Evolutionary conservation across 768 basidiomycete species (phyloP), one percentile per base, ranked within the genome.

Genomic region (Trichaptum fuscoviolaceum): DNA sequence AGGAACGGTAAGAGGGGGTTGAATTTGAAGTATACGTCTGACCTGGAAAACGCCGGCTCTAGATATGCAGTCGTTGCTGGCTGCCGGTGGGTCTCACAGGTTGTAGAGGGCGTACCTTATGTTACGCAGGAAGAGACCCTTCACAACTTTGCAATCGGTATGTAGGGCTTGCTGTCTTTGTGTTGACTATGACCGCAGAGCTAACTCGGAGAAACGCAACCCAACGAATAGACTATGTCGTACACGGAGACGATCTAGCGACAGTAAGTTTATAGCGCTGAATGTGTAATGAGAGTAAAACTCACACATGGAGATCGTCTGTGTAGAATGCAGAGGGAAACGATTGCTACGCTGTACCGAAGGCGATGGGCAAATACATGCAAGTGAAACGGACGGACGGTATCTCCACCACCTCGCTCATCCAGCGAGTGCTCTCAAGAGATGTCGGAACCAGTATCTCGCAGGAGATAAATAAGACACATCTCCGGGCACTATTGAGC

Each of bases 311-410:
- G 30, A 10, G 35, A 20, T 18, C 9, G 7, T 8, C 23, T 27
- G 23, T 17, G 10, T 35, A 68, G 68, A 66, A 69, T 30, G 68
- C 66, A 7, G 63, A 69, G 24, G 68, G 68, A 10, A 66, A 67
- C 23, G 68, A 69, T 30, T 69, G 68, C 60, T 69, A 69, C 61
- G 68, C 52, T 35, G 63, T 60, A 23, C 52, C 58, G n/a, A 65
- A 68, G 57, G 65, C 64, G 17, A 24, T 35, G 1, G 69, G 69
- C 1, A 65, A 65, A 58, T 70, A 70, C 35, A 34, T 17, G 36
- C 68, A 70, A 57, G 65, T 58, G 62, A 70, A 68, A 36, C 69
- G 69, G n/a, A 70, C 69, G 57, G 61, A 66, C 36, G 69, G 66
- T n/a, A 69, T 69, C 25, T 70, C 69, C 2, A 67, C 67, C 23